A percentile compares a stretch with the other conserved stretches of the same genome.
Conservation (phyloP, 1,284 basidiomycete species). For the Heterobasidion irregulare region DNA sequence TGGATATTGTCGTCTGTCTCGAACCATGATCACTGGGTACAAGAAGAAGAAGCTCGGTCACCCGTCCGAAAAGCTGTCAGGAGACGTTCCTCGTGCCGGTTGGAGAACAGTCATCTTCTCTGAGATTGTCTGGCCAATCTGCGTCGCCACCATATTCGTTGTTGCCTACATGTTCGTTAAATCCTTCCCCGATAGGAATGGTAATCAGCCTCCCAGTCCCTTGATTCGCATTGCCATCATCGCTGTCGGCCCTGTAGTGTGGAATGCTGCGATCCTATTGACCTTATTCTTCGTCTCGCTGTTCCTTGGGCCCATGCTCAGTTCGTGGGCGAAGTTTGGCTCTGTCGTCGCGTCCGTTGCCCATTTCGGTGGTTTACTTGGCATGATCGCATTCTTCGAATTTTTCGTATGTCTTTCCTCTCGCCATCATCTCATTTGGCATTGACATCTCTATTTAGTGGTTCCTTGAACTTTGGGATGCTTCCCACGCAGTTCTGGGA, state of each 20-base stretch:
- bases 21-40: conserved; percentile 95
- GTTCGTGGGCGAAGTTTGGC: conserved; percentile 81
- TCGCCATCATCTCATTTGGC: too few relatives aligned
- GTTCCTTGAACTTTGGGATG: conserved; percentile 97
- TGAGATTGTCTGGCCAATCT: conserved; percentile 81
- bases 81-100: conserved; percentile 84
- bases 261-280: conserved; percentile 88
- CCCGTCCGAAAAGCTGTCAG: conserved; percentile 91
- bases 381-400: conserved; percentile 87
- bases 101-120: conserved; percentile 83
- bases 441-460: conserved; percentile 40
- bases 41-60: conserved; percentile 97
- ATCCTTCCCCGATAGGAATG: conserved; percentile 73
- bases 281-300: conserved; percentile 86
- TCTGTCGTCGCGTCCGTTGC: conserved; percentile 87
- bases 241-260: conserved; percentile 89
- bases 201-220: conserved; percentile 59
- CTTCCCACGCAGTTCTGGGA: conserved; percentile 88
- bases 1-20: conserved; percentile 90
- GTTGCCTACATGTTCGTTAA: conserved; percentile 89
- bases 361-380: conserved; percentile 74
- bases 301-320: conserved; percentile 88
- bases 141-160: conserved; percentile 71
- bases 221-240: conserved; percentile 89
- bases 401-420: conserved; percentile 68